These are phyloP conservation scores for Mycena pura DNA, from an alignment of 768 basidiomycete genomes.

Conservation along the genomic window DNA sequence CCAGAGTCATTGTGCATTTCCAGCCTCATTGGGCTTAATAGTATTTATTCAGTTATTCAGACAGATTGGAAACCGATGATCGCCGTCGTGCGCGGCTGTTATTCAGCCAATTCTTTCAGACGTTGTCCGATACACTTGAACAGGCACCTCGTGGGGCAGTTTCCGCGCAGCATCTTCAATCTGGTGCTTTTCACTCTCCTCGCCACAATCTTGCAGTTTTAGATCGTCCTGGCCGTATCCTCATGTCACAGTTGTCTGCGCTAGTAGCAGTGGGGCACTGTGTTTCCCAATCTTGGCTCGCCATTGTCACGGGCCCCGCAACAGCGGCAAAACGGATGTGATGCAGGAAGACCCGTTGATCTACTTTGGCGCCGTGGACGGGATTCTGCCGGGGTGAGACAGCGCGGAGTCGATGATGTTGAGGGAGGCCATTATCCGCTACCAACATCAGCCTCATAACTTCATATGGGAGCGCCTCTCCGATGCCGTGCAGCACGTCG, in stretches of 20 bases:
- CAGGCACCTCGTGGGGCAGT: conserved; percentile 47
- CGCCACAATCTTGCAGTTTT: conserved; percentile 45
- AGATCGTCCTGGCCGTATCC: conserved; percentile 53
- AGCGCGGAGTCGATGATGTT: no score
- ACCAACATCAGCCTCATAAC: no score
- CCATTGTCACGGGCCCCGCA: conserved; percentile 84
- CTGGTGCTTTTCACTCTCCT: conserved; percentile 64
- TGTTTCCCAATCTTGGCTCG: conserved; percentile 80
- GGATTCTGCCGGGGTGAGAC: no score
- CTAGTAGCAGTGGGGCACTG: conserved; percentile 81
- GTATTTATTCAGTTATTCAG: no score
- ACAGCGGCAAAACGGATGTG: conserved; percentile 85
- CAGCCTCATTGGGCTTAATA: no score
- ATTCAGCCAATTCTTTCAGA: conserved; percentile 61
- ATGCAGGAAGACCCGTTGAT: no score
- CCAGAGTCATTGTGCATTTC: no score
- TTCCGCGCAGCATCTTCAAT: conserved; percentile 58
- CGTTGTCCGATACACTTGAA: conserved; percentile 30
- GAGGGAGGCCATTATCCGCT: no score
- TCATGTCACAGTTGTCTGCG: conserved; percentile 67
- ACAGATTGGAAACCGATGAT: conserved; percentile 81
- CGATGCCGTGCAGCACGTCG: no score
- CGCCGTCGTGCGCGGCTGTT: conserved; percentile 55
- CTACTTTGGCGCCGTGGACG: no score
- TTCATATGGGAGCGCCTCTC: no score